A percentile compares a stretch with the other conserved stretches of the same genome.
phyloP scores from a whole-genome alignment of 495 filamentous ascomycete species.

The Penicillium paradoxum region DNA sequence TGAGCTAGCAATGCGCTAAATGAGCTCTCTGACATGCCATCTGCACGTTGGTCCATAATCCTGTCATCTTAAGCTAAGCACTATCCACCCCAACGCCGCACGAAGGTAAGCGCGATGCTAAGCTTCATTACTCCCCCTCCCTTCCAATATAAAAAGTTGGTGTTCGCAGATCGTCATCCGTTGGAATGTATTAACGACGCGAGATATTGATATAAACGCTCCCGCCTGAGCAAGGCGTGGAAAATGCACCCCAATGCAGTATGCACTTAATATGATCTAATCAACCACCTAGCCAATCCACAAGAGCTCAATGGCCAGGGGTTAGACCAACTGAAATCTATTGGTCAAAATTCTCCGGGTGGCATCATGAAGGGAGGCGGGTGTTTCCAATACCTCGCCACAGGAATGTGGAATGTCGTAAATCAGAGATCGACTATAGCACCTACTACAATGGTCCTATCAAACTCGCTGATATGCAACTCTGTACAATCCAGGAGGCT shows the following conservation, averaged over 20 bases:
- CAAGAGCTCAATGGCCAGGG: neutral
- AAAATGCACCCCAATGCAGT: too few species aligned
- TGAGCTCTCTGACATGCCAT: neutral
- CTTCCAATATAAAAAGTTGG: neutral
- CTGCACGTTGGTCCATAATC: neutral
- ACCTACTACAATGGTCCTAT: neutral
- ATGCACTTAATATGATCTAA: too few species aligned
- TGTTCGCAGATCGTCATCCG: neutral
- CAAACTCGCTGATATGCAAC: neutral
- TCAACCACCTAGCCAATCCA: too few species aligned
- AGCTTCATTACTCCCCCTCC: neutral
- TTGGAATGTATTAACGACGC: neutral
- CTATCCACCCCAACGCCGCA: neutral
- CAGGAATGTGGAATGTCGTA: slow-evolving; percentile 7
- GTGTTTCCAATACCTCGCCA: neutral
- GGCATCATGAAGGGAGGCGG: neutral
- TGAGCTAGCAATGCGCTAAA: slow-evolving; percentile 1
- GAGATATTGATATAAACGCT: neutral
- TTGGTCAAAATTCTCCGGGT: neutral
- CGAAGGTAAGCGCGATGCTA: neutral
- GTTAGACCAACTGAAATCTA: too few species aligned
- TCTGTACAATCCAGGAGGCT: slow-evolving; percentile 3
- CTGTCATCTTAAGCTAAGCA: slow-evolving; percentile 4
- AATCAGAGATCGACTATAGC: neutral
- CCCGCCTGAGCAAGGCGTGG: neutral